These are phyloP conservation scores for Solanum pimpinellifolium DNA, from an alignment of 257 asterid genomes.

Conservation along the genomic window DNA sequence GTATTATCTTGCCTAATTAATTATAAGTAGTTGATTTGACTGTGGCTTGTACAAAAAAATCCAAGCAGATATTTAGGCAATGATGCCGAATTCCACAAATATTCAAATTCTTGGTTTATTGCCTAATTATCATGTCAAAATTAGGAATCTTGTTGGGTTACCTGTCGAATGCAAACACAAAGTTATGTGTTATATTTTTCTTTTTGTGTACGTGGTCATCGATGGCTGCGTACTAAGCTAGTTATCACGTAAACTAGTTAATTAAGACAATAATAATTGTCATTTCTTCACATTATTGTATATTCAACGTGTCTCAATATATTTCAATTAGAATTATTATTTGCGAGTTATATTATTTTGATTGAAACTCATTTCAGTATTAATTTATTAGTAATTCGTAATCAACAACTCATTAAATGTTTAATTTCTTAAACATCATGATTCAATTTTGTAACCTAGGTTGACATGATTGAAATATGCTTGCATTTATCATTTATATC, in stretches of 20 bases:
- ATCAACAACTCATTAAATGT: background rate
- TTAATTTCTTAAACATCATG: background rate
- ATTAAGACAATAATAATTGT: background rate
- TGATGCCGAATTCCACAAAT: background rate
- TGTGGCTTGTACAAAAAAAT: background rate
- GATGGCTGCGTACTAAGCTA: background rate
- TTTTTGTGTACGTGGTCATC: background rate
- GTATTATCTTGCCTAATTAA: background rate
- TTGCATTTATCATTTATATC: background rate
- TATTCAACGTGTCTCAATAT: background rate
- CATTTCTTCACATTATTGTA: background rate
- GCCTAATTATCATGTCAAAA: background rate
- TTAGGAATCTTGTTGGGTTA: background rate
- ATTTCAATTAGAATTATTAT: background rate
- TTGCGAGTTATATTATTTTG: background rate
- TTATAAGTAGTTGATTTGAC: background rate
- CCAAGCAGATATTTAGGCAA: background rate
- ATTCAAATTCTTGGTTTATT: background rate
- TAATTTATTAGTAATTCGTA: background rate
- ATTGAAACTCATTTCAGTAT: background rate
- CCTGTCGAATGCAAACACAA: background rate
- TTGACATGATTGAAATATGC: background rate
- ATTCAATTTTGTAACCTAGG: background rate
- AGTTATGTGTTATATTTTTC: background rate
- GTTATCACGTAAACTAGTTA: background rate